Base-by-base conservation (phyloP, 306 rosid species). In the Quercus aquifolioides region DNA sequence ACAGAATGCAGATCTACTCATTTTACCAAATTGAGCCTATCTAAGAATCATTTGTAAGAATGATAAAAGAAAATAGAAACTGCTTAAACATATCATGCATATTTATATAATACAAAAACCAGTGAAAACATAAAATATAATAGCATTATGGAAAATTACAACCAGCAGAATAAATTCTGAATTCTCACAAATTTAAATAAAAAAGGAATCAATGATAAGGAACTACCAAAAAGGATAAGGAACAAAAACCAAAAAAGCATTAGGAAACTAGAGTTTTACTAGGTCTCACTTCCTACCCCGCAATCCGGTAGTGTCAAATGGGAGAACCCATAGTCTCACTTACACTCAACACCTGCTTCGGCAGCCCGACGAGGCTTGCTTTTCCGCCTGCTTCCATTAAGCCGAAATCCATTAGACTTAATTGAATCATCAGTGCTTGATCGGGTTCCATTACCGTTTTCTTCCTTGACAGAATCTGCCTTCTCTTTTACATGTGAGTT, bases 321-420 rank as follows among this genome's bases (percentile, higher is more conserved):
- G 74, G 80, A 70, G 91, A 77, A 84, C 59, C 79, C 86, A 77
- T 73, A n/a, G 35, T 77, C 69, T 90, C 84, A 91, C 85, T 87
- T 91, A 94, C 98, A 94, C 84, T 91, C 94, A 76, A 94, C 97
- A 73, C 91, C 98, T 8, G 94, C 95, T 84, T 94, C 98, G 28
- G 98, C 98, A 74, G 97, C 97, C 58, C 97, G 88, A 55, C 89
- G 94, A 52, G 98, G 98, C 59, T 82, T 94, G 87, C 83, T 91
- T 85, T 94, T 91, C 71, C 97, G 88, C 82, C 98, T 88, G 85
- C 98, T 94, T 79, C 95, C 95, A 73, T 85, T 90, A 69, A 90
- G 94, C 76, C 98, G 89, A 75, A 94, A 91, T 74, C 98, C 92
- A 77, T 85, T 89, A 54, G 86, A 54, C 80, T 89, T 89, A 28